Evolutionary conservation across 2,329 filamentous ascomycete species (phyloP), one percentile per base, ranked within the genome.

Genomic region (Colletotrichum paranaense): DNA sequence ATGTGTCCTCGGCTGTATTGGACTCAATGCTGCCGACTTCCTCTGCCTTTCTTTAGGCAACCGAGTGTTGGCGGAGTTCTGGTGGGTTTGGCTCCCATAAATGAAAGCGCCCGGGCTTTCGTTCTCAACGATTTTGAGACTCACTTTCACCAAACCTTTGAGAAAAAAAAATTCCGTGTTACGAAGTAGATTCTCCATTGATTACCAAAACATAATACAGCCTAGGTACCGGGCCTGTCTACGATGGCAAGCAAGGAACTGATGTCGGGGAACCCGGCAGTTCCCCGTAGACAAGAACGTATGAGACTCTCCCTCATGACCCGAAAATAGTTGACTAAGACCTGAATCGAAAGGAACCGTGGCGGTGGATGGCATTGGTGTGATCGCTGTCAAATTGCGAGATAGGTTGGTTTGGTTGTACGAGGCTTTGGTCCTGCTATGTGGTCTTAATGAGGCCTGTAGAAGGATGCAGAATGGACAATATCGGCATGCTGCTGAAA

Each of bases 341-440:
- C 38, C 2, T 7, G 5, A 5, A 46, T 9, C 42, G 7, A n/a
- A 49, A 49, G 42, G 42, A 49, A 49, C 42, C 7, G 42, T 49
- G 42, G 7, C 3, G 1, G 19, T 49, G 4, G 4, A 49, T 1
- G 42, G 42, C 19, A n/a, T 49, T 11, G 42, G 42, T 49, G 42
- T 49, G 3, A 3, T 71, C 3, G 55, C 38, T 30, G 6, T 46
- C 5, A 67, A 32, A 3, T 55, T 71, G 2, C 60, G 68, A 19
- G 66, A 60, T n/a, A 28, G 68, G 11, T n/a, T 67, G 9, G 46
- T 77, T 12, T 76, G 78, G 5, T 75, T 82, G 42, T 81, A 80
- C 22, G 80, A 81, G 26, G 77, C 79, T 1, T 62, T 82, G 19
- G 42, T 79, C 4, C 58, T 82, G 19, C 77, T 75, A 64, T 75